Conservation (phyloP, 2,329 filamentous ascomycete genomes). For the Aspergillus melleus region DNA sequence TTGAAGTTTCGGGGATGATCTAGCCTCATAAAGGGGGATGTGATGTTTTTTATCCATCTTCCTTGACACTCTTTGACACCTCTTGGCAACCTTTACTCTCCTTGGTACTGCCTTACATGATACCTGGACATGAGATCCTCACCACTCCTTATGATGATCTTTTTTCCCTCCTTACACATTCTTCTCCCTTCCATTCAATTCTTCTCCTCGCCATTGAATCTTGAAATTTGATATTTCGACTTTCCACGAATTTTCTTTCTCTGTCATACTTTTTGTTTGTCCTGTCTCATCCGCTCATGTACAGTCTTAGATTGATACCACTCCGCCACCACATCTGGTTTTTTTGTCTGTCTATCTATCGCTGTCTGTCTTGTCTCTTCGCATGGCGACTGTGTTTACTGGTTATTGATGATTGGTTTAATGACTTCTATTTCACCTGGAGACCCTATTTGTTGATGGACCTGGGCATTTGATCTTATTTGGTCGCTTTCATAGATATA, state of each 20-base stretch:
- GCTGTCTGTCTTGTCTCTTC: neutral
- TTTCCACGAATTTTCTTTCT: too few relatives aligned
- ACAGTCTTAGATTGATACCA: neutral
- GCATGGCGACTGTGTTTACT: neutral
- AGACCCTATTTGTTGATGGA: too few relatives aligned
- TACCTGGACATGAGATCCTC: too few relatives aligned
- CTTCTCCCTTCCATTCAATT: neutral
- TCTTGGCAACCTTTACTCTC: too few relatives aligned
- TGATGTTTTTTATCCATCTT: neutral
- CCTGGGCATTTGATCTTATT: too few relatives aligned
- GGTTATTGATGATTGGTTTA: neutral
- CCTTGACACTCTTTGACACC: too few relatives aligned
- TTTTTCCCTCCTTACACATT: neutral
- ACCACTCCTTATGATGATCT: neutral
- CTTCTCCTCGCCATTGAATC: neutral
- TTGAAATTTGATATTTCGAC: too few relatives aligned
- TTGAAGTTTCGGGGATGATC: conserved; percentile 33
- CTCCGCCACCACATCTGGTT: too few relatives aligned
- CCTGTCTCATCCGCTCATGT: neutral
- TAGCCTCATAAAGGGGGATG: conserved; percentile 10
- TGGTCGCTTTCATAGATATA: too few relatives aligned
- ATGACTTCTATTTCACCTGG: too few relatives aligned
- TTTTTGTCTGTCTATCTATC: too few relatives aligned
- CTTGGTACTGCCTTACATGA: neutral
- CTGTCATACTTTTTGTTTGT: too few relatives aligned